Base-by-base conservation (phyloP, 2,329 filamentous ascomycete species). In the Microdochium trichocladiopsis region DNA sequence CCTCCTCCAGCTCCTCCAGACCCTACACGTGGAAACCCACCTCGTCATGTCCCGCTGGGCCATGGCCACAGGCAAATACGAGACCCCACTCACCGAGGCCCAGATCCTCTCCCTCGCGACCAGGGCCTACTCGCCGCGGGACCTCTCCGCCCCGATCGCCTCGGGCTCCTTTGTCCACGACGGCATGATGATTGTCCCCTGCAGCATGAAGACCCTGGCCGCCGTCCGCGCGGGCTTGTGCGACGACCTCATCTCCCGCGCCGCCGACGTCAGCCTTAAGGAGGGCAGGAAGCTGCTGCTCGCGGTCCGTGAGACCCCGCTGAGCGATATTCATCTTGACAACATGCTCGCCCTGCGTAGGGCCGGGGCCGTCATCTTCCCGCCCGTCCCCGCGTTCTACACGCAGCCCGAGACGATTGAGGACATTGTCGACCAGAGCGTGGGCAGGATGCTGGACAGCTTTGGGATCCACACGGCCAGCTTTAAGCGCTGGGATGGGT, bases 1-100 rank as follows among this genome's bases (percentile, higher is more conserved):
- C 16, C 57, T 69, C 0, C 69, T 78, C 3, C 60, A 66, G 8
- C 61, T 65, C 2, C 67, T 79, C 0, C 69, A 70, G 1, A 55
- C 58, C 0, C 66, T 77, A 11, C 63, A 70, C n/a, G 58, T 77
- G 16, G 75, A 78, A 60, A 77, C 74, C 0, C 72, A 76, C 53
- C 65, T 75, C 2, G 65, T 78, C 9, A 68, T 79, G 47, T 70
- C 66, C 55, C 75, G 76, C 58, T 79, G 75, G 74, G 76, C 69
- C 3, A 66, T 68, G 21, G 69, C 69, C 12, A 79, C 75, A 0
- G 65, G 75, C 47, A 73, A 75, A 56, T 74, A 74, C 55, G 73
- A 77, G 57, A 74, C 73, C 1, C 65, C 69, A 47, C 70, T 69
- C 52, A 66, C 63, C 18, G 64, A 63, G 0, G 56, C 61, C 0